These are phyloP conservation scores for Isabelozyma pseudorhagii DNA, from an alignment of 805 yeast genomes.

Conservation along the genomic window DNA sequence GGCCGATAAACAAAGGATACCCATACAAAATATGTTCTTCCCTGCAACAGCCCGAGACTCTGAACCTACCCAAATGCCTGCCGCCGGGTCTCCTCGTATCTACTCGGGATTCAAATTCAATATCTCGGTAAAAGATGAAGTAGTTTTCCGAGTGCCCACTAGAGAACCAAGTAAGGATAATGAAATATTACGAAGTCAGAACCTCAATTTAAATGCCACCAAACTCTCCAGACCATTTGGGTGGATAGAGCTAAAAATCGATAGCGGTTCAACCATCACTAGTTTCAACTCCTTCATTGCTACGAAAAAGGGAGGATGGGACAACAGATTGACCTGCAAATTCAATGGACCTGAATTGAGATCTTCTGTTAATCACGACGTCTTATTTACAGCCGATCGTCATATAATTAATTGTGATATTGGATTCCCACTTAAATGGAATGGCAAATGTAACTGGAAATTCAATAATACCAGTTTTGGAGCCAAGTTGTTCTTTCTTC, in stretches of 20 bases:
- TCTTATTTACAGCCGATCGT: slow-evolving; percentile 59
- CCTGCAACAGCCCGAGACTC: slow-evolving; percentile 67
- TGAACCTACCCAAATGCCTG: slow-evolving; percentile 23
- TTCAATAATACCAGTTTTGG: slow-evolving; percentile 52
- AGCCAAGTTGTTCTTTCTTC: slow-evolving; percentile 59
- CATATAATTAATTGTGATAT: slow-evolving; percentile 56
- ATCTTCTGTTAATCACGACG: slow-evolving; percentile 86
- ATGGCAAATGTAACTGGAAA: slow-evolving; percentile 69
- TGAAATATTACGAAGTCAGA: slow-evolving; percentile 17
- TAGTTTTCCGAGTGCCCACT: slow-evolving; percentile 72
- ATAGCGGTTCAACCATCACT: slow-evolving; percentile 48
- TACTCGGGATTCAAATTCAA: slow-evolving; percentile 55
- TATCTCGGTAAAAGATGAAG: slow-evolving; percentile 61
- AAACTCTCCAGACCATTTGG: slow-evolving; percentile 67
- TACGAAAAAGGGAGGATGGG: slow-evolving; percentile 54
- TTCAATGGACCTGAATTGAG: slow-evolving; percentile 61
- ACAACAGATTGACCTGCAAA: slow-evolving; percentile 43
- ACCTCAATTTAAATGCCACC: slow-evolving; percentile 3
- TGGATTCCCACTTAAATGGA: slow-evolving; percentile 80
- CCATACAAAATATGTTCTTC: slow-evolving; percentile 60
- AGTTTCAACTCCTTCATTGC: slow-evolving; percentile 52
- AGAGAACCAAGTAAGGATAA: slow-evolving; percentile 80
- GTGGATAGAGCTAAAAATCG: slow-evolving; percentile 78
- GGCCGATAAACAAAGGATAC: slow-evolving; percentile 82
- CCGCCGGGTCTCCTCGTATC: slow-evolving; percentile 51